Evolutionary conservation across 768 basidiomycete species (phyloP).

Genomic region (Rhizopogon vinicolor): DNA sequence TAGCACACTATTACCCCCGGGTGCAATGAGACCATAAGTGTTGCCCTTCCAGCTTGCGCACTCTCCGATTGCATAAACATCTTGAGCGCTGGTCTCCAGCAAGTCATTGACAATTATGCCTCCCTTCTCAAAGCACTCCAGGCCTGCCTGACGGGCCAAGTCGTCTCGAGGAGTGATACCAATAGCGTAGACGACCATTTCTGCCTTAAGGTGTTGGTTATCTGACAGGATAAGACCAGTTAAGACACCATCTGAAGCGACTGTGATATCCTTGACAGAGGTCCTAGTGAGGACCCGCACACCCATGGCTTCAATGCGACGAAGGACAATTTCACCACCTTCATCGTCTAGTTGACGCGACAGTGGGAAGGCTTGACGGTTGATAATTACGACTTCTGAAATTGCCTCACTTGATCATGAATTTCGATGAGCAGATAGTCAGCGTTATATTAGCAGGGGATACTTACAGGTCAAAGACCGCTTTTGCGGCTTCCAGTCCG

Average conservation of each 20-base stretch:
- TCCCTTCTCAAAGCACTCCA: constrained; percentile 43
- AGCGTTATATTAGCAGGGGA: neutral
- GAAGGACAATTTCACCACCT: constrained; percentile 56
- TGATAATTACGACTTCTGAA: constrained; percentile 46
- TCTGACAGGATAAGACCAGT: constrained; percentile 47
- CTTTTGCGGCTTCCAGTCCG: constrained; percentile 74
- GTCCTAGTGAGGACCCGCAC: constrained; percentile 48
- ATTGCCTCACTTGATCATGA: constrained; percentile 24
- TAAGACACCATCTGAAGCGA: constrained; percentile 34
- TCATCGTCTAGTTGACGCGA: constrained; percentile 56
- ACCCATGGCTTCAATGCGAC: constrained; percentile 55
- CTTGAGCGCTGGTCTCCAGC: constrained; percentile 50
- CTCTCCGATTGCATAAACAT: constrained; percentile 73
- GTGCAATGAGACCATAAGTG: constrained; percentile 71
- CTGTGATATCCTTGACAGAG: constrained; percentile 33
- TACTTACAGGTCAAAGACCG: constrained; percentile 51
- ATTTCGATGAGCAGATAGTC: neutral
- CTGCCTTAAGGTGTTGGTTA: constrained; percentile 39
- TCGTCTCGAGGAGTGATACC: constrained; percentile 73
- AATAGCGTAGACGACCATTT: constrained; percentile 62
- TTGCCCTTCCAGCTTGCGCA: constrained; percentile 67
- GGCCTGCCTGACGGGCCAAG: constrained; percentile 48
- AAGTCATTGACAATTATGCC: constrained; percentile 58
- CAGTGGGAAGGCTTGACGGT: constrained; percentile 47
- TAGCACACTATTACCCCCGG: constrained; percentile 40